Evolutionary conservation across 1,284 basidiomycete genomes (phyloP).

Genomic region (Apiotrichum siamense): DNA sequence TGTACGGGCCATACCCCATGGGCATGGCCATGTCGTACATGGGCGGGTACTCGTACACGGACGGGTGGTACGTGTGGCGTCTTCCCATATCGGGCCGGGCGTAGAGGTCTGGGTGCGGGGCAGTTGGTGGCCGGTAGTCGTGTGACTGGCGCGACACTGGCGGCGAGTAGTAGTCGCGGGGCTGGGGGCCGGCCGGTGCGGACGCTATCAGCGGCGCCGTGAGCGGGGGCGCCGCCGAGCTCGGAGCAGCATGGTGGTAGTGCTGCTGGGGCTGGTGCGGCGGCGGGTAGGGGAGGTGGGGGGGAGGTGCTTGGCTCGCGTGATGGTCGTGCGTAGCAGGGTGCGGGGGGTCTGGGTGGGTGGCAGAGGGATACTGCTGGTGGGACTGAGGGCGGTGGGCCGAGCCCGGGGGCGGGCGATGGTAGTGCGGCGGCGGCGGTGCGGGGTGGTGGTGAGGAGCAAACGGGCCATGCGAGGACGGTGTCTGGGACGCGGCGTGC

Average conservation of each 20-base stretch:
- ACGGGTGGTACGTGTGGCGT: conserved; percentile 6
- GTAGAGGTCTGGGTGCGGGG: background rate
- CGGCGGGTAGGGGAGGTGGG: background rate
- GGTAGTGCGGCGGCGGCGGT: background rate
- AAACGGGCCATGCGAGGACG: background rate
- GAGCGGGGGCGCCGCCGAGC: background rate
- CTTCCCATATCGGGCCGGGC: background rate
- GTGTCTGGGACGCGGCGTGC: background rate
- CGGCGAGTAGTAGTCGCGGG: background rate
- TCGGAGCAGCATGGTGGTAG: background rate
- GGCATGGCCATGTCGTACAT: conserved; percentile 1
- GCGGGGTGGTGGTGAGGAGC: background rate
- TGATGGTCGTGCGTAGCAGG: background rate
- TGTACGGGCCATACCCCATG: background rate
- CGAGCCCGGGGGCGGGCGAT: background rate
- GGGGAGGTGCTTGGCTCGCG: background rate
- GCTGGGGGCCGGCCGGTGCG: background rate
- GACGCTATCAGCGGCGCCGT: background rate
- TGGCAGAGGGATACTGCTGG: background rate
- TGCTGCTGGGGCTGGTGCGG: background rate
- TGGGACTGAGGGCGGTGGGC: background rate
- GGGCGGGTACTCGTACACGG: background rate
- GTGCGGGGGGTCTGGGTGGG: background rate
- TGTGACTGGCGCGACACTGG: background rate
- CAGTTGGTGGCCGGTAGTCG: background rate